Evolutionary conservation across 169 alveolate species (phyloP).

Genomic region (Plasmodium blacklocki): DNA sequence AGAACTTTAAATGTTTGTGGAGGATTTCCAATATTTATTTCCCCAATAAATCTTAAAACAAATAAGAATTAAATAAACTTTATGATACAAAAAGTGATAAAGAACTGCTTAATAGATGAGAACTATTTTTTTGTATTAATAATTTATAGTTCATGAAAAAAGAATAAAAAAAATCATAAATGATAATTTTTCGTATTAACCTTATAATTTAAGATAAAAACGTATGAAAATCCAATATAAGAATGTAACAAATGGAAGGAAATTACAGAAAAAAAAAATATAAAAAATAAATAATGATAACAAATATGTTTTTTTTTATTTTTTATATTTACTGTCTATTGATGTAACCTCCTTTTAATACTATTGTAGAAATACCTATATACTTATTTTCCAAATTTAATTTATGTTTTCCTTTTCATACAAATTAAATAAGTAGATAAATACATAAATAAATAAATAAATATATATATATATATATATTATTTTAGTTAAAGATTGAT

Average conservation of each 20-base stretch:
- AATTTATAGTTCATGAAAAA: no score
- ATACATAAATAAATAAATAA: neutral
- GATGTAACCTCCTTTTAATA: constrained; percentile 71
- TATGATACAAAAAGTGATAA: neutral
- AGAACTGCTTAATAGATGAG: no score
- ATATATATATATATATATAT: neutral
- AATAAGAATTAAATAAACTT: neutral
- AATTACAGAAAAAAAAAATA: neutral
- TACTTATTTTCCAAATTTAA: constrained; percentile 14
- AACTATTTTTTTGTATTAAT: no score
- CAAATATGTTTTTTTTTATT: no score
- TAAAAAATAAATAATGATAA: neutral
- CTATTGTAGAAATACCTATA: constrained; percentile 60
- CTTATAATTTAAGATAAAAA: no score
- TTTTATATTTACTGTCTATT: constrained; percentile 70
- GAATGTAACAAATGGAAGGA: no score
- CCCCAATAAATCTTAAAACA: constrained; percentile 67
- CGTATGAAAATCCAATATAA: no score
- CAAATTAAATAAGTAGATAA: no score
- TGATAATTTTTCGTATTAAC: no score
- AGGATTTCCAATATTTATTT: constrained; percentile 84
- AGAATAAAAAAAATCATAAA: no score
- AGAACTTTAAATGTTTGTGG: constrained; percentile 83
- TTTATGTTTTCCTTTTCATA: constrained; percentile 10
- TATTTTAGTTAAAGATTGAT: neutral